These are phyloP conservation scores for Cynara cardunculus DNA, from an alignment of 129 eudicot species.

Conservation along the genomic window DNA sequence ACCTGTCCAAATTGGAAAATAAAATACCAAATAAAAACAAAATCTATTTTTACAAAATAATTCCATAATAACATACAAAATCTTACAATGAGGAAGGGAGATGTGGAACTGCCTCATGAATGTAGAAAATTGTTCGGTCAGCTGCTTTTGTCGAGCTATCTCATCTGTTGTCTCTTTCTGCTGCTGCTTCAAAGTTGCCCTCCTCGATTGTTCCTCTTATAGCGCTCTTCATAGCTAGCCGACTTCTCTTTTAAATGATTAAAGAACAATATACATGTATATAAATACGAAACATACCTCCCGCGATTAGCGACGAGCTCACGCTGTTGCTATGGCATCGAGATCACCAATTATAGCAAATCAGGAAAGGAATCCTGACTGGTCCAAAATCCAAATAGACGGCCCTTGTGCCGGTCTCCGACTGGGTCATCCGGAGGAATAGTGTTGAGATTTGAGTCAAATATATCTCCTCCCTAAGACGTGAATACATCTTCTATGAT, in stretches of 20 bases:
- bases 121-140: neutral
- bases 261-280: too few relatives aligned
- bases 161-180: neutral
- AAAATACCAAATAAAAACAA: too few relatives aligned
- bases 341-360: too few relatives aligned
- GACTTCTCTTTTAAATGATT: neutral
- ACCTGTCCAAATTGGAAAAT: too few relatives aligned
- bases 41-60: too few relatives aligned
- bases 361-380: too few relatives aligned
- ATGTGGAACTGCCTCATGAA: neutral
- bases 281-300: too few relatives aligned
- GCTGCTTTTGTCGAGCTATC: neutral
- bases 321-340: too few relatives aligned
- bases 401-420: too few relatives aligned
- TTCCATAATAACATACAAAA: neutral
- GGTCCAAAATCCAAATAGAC: too few relatives aligned
- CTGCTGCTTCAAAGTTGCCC: neutral
- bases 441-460: neutral
- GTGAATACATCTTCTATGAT: neutral
- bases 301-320: too few relatives aligned
- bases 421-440: neutral
- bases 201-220: neutral
- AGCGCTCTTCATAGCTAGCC: neutral
- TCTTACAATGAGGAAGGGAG: neutral
- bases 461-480: neutral